phyloP scores from a whole-genome alignment of 768 basidiomycete species.

The Russula sp. region DNA sequence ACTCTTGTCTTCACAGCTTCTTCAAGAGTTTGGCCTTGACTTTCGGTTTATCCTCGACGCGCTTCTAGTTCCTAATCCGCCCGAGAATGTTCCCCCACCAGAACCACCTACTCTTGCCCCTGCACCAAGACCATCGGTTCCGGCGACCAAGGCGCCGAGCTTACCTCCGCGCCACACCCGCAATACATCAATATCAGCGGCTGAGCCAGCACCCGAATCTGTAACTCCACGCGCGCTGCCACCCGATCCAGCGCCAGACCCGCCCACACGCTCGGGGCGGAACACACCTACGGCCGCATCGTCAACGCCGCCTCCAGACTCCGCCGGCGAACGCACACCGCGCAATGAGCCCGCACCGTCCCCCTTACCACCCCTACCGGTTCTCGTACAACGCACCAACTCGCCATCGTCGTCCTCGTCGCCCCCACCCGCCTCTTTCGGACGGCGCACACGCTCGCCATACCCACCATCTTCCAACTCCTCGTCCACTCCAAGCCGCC shows the following conservation, averaged over 20 bases:
- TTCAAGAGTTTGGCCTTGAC: conserved; percentile 91
- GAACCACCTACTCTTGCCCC: conserved; percentile 22
- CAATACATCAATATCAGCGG: conserved; percentile 6
- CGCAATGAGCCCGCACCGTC: background rate
- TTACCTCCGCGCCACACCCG: conserved; percentile 27
- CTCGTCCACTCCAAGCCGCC: conserved; percentile 5
- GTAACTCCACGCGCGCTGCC: conserved; percentile 13
- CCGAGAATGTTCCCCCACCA: conserved; percentile 24
- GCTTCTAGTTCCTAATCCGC: conserved; percentile 46
- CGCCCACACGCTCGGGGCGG: background rate
- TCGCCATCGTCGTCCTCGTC: background rate
- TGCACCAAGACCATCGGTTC: conserved; percentile 26
- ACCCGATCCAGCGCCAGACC: background rate
- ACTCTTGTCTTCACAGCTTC: conserved; percentile 40
- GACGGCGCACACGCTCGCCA: conserved; percentile 8
- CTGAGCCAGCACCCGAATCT: background rate
- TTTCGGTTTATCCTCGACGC: conserved; percentile 87
- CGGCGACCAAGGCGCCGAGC: conserved; percentile 22
- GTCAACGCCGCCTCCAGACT: background rate
- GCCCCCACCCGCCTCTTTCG: background rate
- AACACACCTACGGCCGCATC: background rate
- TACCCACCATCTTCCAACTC: conserved; percentile 7
- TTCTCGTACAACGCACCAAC: background rate
- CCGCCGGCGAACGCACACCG: background rate
- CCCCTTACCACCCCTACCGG: background rate